Percentiles rank a stretch among this genome's conserved stretches.
Conservation (phyloP, 345 rosid genomes). For the Noccaea caerulescens region DNA sequence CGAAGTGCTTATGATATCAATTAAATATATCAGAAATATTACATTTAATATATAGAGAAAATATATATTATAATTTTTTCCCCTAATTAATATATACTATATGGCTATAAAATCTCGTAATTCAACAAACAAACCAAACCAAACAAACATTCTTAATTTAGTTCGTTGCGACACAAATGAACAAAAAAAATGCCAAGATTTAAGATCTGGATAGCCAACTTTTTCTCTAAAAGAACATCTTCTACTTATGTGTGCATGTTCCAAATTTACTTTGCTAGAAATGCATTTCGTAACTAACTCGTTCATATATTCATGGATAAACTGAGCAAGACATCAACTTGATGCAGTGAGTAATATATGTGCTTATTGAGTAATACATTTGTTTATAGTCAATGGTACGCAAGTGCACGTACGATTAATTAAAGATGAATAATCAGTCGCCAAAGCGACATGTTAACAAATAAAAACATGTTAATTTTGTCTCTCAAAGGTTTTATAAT, state of each 20-base stretch:
- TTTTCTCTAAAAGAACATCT: background rate
- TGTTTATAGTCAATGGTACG: conserved; percentile 6
- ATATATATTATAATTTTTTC: too few relatives aligned
- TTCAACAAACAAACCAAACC: too few relatives aligned
- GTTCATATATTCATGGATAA: background rate
- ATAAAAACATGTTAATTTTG: conserved; percentile 18
- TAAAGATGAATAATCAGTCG: conserved; percentile 7
- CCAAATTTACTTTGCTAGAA: background rate
- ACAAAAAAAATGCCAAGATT: too few relatives aligned
- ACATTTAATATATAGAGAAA: too few relatives aligned
- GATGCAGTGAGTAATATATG: background rate
- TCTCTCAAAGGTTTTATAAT: conserved; percentile 9
- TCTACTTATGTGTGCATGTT: background rate
- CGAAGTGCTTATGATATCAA: too few relatives aligned
- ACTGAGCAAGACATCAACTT: conserved; percentile 15
- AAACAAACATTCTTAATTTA: too few relatives aligned
- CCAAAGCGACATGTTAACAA: conserved; percentile 27
- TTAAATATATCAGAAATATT: too few relatives aligned
- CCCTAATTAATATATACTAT: too few relatives aligned
- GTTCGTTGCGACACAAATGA: too few relatives aligned
- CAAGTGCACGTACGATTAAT: conserved; percentile 37
- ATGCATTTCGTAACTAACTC: background rate
- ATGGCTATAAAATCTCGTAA: too few relatives aligned
- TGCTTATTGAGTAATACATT: too few relatives aligned
- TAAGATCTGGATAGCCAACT: too few relatives aligned